Evolutionary conservation across 2,329 filamentous ascomycete species (phyloP), one percentile per base, ranked within the genome.

Genomic region (Botryotinia calthae): DNA sequence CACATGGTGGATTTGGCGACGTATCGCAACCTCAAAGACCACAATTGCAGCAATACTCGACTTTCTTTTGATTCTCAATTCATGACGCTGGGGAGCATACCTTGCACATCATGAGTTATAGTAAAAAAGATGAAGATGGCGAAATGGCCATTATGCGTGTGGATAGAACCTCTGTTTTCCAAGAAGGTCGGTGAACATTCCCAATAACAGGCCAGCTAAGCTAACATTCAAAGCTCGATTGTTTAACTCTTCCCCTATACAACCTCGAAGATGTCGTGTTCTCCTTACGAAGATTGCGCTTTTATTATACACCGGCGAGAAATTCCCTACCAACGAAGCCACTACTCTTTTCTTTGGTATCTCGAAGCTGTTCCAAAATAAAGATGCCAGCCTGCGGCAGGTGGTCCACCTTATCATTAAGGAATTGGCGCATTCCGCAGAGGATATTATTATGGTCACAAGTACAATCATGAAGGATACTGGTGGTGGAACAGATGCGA

Each of bases 381-480:
- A 98, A 84, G 96, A 99, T 91, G 93, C 95, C 80, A 95, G 94
- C 79, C 87, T 99, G 82, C 94, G 96, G 80, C 96, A 99, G 87
- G 98, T 98, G 95, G 95, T 99, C 69, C 97, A 98, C 85, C 88
- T 98, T 77, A 91, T 98, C 82, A 93, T 98, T 86, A 99, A 98
- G 89, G 96, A 99, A 88, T 87, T 99, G 80, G 94, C 95, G 78
- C 90, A 91, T 83, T 97, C 94, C 37, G 96, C 96, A 73, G 94
- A 98, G 85, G 96, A 99, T 87, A 97, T 98, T 76, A 99, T 99
- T 82, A 98, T 99, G 96, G 96, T 98, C 75, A 99, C 96, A 28
- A 97, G 94, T 84, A 98, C 95, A 78, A 98, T 99, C 79, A 99
- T 98, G 96, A 99, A 99, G 87, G 96, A 99, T 83, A 98, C 95